Base-by-base conservation (phyloP, 139 green algal genomes). In the Limnomonas spitsbergensis region DNA sequence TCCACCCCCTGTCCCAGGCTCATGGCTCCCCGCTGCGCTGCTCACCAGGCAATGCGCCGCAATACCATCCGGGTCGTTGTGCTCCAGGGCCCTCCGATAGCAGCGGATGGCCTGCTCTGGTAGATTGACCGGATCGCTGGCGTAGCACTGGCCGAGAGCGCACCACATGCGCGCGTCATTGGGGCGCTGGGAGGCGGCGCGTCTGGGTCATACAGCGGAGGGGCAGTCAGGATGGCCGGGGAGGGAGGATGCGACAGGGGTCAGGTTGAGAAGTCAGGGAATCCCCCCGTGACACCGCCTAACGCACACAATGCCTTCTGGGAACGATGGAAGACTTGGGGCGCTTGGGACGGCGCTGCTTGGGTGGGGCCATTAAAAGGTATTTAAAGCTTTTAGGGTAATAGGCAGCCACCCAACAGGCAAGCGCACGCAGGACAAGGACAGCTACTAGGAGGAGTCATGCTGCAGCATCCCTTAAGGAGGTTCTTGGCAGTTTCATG, bases 101-200 rank as follows among this genome's bases (percentile, higher is more conserved):
- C 93, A 97, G 4, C 91, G 88, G 26, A 96, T 91, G 53, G 95
- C 95, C 3, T 88, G 88, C 24, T 74, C 78, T 7, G 42, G 39
- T 3, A 56, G 53, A 38, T 34, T 66, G 7, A 77, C 35, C 83
- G 91, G 82, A 61, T 93, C 87, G 69, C 78, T 68, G n/a, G 39
- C 31, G 52, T 97, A 98, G 89, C 93, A 98, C 85, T 97, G 92
- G 7, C 93, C 96, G 87, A 99, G 94, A 9, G 95, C 95, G 68
- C 91, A 97, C 96, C 96, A 99, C 93, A 99, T 98, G 76, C 96
- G 91, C 7, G 93, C 89, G 81, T 99, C 96, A 1, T 89, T 76
- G 0, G 91, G 92, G 14, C 92, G 78, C 81, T 98, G 86, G 82
- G 91, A 78, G 36, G 91, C 84, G 27, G 94, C 95, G 27, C 89